Evolutionary conservation across 176 grass and related monocot genomes (phyloP).

Genomic region (Juncus inflexus): DNA sequence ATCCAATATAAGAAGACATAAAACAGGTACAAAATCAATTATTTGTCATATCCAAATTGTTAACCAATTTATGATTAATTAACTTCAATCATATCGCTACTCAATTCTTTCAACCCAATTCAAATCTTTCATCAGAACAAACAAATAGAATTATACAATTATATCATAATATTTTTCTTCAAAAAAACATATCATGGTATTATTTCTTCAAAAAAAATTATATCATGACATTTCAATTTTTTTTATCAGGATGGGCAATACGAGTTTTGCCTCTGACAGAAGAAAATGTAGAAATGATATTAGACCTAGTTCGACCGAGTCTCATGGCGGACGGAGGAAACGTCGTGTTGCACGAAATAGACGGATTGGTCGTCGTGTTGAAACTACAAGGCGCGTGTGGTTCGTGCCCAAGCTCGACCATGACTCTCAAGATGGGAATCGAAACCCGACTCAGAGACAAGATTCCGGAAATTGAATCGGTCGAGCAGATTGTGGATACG

Average conservation of each 20-base stretch:
- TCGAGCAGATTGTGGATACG: constrained; percentile 84
- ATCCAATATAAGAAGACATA: too few species aligned
- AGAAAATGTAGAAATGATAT: constrained; percentile 84
- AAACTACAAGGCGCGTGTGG: constrained; percentile 94
- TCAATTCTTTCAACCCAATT: too few species aligned
- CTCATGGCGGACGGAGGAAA: constrained; percentile 93
- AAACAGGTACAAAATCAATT: too few species aligned
- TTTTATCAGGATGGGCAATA: constrained; percentile 39
- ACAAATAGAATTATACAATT: too few species aligned
- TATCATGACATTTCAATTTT: too few species aligned
- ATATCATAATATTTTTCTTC: too few species aligned
- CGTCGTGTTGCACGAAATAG: constrained; percentile 89
- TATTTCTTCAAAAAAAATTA: too few species aligned
- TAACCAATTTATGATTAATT: too few species aligned
- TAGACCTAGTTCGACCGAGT: constrained; percentile 78
- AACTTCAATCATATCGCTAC: too few species aligned
- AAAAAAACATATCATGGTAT: too few species aligned
- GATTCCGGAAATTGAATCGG: constrained; percentile 73
- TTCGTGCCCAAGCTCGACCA: constrained; percentile 96
- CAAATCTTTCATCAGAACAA: too few species aligned
- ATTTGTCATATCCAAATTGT: too few species aligned
- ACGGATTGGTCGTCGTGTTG: constrained; percentile 80
- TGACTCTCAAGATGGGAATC: constrained; percentile 98
- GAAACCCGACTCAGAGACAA: constrained; percentile 89
- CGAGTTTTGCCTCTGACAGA: constrained; percentile 68